Evolutionary conservation across 306 rosid species (phyloP).

Genomic region (barrel medic (Medicago truncatula)): DNA sequence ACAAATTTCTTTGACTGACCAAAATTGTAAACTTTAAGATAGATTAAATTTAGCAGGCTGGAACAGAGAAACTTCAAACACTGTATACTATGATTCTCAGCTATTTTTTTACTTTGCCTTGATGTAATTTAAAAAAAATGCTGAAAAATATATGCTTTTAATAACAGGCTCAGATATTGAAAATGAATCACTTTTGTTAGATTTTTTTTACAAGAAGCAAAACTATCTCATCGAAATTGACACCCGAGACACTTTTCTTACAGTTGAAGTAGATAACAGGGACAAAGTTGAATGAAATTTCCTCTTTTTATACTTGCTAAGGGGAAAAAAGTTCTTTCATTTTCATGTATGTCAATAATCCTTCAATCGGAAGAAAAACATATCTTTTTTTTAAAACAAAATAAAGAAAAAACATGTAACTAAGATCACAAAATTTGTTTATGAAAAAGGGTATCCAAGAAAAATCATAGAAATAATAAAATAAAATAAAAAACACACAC

Average conservation of each 20-base stretch:
- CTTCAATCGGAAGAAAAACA: neutral
- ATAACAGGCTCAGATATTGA: neutral
- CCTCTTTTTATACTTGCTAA: neutral
- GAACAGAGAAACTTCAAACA: neutral
- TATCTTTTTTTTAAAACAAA: neutral
- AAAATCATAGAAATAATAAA: neutral
- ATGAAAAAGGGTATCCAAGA: slow-evolving; percentile 16
- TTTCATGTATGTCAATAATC: slow-evolving; percentile 11
- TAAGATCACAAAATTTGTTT: slow-evolving; percentile 2
- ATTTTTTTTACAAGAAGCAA: too few relatives aligned
- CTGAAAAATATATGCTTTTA: neutral
- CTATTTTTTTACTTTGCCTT: neutral
- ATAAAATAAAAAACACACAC: neutral
- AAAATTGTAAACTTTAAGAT: too few relatives aligned
- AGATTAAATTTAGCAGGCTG: neutral
- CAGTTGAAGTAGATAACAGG: neutral
- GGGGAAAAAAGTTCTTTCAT: neutral
- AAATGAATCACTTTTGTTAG: neutral
- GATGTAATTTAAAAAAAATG: neutral
- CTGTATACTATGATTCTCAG: neutral
- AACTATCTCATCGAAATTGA: too few relatives aligned
- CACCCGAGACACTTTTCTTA: too few relatives aligned
- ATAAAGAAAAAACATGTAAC: neutral
- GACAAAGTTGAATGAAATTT: neutral
- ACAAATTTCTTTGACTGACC: neutral